Percentiles rank a stretch among this genome's conserved stretches.
Conservation (phyloP, 2,329 filamentous ascomycete species). For the Phaeophleospora eucalypticola region DNA sequence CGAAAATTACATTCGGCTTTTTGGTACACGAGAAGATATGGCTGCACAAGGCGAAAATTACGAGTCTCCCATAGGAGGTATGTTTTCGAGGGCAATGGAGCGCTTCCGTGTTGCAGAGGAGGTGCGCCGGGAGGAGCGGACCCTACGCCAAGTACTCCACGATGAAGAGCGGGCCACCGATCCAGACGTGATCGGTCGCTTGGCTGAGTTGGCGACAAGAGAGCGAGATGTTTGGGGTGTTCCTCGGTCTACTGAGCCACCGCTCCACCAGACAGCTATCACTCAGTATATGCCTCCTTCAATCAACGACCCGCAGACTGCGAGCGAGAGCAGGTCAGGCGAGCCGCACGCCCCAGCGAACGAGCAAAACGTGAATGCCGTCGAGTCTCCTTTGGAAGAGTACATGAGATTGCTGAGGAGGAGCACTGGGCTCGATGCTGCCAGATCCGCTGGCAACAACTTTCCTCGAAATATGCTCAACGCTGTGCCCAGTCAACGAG, state of each 20-base stretch:
- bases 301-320: not conserved
- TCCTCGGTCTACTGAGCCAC: conserved; percentile 12
- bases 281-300: not conserved
- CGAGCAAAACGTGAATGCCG: not conserved
- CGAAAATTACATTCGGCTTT: conserved; percentile 40
- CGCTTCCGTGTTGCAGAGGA: conserved; percentile 43
- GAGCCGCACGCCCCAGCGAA: no score
- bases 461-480: conserved; percentile 5
- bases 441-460: not conserved
- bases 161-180: conserved; percentile 27
- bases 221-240: conserved; percentile 32
- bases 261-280: not conserved
- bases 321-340: no score
- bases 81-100: conserved; percentile 44
- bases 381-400: no score
- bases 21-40: conserved; percentile 46
- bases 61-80: conserved; percentile 45
- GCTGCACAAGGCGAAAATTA: conserved; percentile 44
- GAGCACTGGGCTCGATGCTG: no score
- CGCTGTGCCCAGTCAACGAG: no score
- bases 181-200: conserved; percentile 15
- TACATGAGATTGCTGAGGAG: no score
- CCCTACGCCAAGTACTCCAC: conserved; percentile 30
- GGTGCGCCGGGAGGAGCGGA: conserved; percentile 32
- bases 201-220: conserved; percentile 21